Conservation (phyloP, 805 yeast species). For the Kluyveromyces dobzhanskii region DNA sequence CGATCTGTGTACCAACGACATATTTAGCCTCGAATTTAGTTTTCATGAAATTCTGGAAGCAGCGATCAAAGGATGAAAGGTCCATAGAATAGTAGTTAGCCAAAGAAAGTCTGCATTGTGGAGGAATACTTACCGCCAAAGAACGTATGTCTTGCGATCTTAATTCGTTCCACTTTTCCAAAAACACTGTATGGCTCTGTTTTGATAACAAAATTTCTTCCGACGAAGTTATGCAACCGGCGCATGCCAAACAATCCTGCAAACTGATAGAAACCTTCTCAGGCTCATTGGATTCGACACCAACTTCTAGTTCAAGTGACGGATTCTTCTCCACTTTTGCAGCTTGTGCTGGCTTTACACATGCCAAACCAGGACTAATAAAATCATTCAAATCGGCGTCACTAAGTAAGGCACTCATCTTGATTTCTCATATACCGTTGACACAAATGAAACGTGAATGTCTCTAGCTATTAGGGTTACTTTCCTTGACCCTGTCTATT, state of each 20-base stretch:
- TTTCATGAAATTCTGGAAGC: slow-evolving; percentile 49
- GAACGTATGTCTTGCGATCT: slow-evolving; percentile 9
- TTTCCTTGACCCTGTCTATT: too few species aligned
- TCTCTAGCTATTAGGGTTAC: too few species aligned
- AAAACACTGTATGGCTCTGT: slow-evolving; percentile 77
- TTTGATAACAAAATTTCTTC: slow-evolving; percentile 88
- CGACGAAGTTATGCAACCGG: slow-evolving; percentile 96
- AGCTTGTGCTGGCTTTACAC: slow-evolving; percentile 71
- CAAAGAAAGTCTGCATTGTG: slow-evolving; percentile 77
- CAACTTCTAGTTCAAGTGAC: slow-evolving; percentile 50
- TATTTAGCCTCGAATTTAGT: slow-evolving; percentile 53
- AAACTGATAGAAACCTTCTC: slow-evolving; percentile 81
- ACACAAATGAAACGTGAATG: too few species aligned
- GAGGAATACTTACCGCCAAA: slow-evolving; percentile 74
- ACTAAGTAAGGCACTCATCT: slow-evolving; percentile 80
- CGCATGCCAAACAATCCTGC: slow-evolving; percentile 91
- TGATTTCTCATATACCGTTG: too few species aligned
- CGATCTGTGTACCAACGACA: slow-evolving; percentile 79
- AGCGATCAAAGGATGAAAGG: slow-evolving; percentile 51
- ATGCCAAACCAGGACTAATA: slow-evolving; percentile 89
- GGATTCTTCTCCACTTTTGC: slow-evolving; percentile 15
- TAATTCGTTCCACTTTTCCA: slow-evolving; percentile 43
- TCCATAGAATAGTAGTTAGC: slow-evolving; percentile 54
- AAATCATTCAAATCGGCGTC: slow-evolving; percentile 92
- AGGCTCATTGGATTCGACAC: slow-evolving; percentile 47